phyloP scores from a whole-genome alignment of 2,329 filamentous ascomycete genomes.

The Hirsutella thompsonii region DNA sequence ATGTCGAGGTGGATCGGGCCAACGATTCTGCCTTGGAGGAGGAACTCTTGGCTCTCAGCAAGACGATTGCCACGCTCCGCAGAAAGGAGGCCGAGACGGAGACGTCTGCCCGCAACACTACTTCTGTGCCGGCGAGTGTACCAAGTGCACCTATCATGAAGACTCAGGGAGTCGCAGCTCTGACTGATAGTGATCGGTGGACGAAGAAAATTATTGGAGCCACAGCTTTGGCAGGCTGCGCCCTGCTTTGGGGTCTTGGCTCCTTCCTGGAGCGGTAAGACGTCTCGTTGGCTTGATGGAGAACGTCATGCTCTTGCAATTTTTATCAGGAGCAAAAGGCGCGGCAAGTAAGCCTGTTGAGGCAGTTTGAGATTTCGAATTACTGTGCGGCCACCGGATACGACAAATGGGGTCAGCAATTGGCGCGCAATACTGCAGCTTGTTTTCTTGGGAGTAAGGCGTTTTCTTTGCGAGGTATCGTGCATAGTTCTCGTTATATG shows the following conservation, averaged over 20 bases:
- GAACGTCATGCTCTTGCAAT: too few relatives aligned
- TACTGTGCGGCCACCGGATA: too few relatives aligned
- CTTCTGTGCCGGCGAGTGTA: constrained; percentile 14
- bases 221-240: constrained; percentile 48
- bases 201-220: constrained; percentile 51
- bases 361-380: too few relatives aligned
- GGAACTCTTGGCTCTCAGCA: constrained; percentile 66
- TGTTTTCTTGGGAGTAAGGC: too few relatives aligned
- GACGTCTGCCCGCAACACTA: constrained; percentile 13
- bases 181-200: constrained; percentile 56
- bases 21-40: constrained; percentile 49
- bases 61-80: constrained; percentile 44
- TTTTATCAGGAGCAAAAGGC: too few relatives aligned
- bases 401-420: too few relatives aligned
- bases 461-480: too few relatives aligned
- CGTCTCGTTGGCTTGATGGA: neutral
- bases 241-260: constrained; percentile 43
- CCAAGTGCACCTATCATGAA: constrained; percentile 16
- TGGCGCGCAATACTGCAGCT: too few relatives aligned
- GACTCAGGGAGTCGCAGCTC: constrained; percentile 35
- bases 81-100: constrained; percentile 33
- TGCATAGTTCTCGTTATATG: too few relatives aligned
- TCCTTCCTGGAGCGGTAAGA: constrained; percentile 31
- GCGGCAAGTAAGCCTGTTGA: too few relatives aligned
- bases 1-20: constrained; percentile 71